A percentile compares a stretch with the other conserved stretches of the same genome.
Evolutionary conservation across 306 rosid genomes (phyloP).

Genomic region (Hippophae gyantsensis): DNA sequence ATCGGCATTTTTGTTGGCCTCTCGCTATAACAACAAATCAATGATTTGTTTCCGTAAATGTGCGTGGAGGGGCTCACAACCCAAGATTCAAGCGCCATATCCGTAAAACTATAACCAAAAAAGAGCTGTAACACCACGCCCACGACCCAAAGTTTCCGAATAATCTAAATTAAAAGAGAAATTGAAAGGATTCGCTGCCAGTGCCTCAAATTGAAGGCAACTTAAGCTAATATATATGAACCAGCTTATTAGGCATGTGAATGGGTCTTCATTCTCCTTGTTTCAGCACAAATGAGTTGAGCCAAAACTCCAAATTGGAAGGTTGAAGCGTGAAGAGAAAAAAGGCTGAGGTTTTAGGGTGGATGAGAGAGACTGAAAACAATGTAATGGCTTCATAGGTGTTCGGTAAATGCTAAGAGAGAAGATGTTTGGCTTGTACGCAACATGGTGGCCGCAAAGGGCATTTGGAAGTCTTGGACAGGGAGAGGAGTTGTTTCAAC

Average conservation of each 20-base stretch:
- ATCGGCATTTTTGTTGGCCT: constrained; percentile 21
- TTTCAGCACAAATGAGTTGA: neutral
- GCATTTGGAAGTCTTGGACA: neutral
- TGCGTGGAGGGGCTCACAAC: constrained; percentile 16
- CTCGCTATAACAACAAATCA: constrained; percentile 19
- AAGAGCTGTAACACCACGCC: constrained; percentile 3
- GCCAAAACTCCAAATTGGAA: neutral
- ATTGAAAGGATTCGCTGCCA: neutral
- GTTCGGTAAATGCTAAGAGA: too few species aligned
- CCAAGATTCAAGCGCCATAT: constrained; percentile 37
- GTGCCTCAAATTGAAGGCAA: neutral
- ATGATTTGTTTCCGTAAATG: constrained; percentile 20
- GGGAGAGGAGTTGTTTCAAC: neutral
- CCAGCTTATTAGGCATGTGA: neutral
- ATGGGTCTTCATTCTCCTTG: neutral
- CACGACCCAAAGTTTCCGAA: constrained; percentile 14
- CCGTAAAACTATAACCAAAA: constrained; percentile 1
- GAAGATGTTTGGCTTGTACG: too few species aligned
- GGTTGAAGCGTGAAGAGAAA: neutral
- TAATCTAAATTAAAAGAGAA: constrained; percentile 2
- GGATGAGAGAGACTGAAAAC: neutral
- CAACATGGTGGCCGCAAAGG: neutral
- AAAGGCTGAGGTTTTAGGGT: neutral
- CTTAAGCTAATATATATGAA: neutral
- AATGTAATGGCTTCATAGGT: too few species aligned